Evolutionary conservation across 2,329 filamentous ascomycete genomes (phyloP).

Genomic region (Trichoderma semiorbis): DNA sequence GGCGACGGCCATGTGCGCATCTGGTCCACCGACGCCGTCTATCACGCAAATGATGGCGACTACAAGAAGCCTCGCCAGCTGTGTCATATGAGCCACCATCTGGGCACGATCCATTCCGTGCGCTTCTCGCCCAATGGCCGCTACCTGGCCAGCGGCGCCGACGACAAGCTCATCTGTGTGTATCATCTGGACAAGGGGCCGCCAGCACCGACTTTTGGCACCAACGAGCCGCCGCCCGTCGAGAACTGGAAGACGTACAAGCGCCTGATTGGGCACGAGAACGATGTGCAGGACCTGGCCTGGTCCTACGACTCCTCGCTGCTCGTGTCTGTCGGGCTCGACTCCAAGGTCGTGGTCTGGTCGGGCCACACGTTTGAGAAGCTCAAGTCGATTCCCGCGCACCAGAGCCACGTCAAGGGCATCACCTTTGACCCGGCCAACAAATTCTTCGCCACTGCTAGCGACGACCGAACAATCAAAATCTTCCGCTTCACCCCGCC

Average conservation of each 20-base stretch:
- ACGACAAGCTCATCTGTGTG: conserved; percentile 98
- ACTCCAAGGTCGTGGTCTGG: conserved; percentile 98
- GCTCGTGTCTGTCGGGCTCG: conserved; percentile 89
- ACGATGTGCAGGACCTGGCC: conserved; percentile 95
- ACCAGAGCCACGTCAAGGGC: conserved; percentile 97
- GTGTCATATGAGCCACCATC: conserved; percentile 97
- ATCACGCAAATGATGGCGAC: conserved; percentile 68
- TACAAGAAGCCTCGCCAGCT: conserved; percentile 84
- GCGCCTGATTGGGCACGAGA: conserved; percentile 92
- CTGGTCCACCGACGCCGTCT: conserved; percentile 94
- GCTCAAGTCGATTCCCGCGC: conserved; percentile 85
- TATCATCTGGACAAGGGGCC: conserved; percentile 85
- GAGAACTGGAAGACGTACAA: conserved; percentile 98
- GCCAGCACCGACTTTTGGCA: conserved; percentile 78
- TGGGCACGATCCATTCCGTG: conserved; percentile 94
- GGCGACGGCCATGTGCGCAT: conserved; percentile 97
- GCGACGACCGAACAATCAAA: conserved; percentile 94
- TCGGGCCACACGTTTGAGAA: conserved; percentile 98
- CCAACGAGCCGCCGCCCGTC: conserved; percentile 84
- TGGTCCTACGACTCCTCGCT: conserved; percentile 97
- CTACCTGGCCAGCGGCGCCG: conserved; percentile 93
- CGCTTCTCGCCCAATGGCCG: conserved; percentile 94
- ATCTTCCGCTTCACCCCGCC: conserved; percentile 94
- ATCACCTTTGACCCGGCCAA: conserved; percentile 98
- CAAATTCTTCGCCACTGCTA: conserved; percentile 98